Base-by-base conservation (phyloP, 306 rosid genomes). In the Abrus precatorius region DNA sequence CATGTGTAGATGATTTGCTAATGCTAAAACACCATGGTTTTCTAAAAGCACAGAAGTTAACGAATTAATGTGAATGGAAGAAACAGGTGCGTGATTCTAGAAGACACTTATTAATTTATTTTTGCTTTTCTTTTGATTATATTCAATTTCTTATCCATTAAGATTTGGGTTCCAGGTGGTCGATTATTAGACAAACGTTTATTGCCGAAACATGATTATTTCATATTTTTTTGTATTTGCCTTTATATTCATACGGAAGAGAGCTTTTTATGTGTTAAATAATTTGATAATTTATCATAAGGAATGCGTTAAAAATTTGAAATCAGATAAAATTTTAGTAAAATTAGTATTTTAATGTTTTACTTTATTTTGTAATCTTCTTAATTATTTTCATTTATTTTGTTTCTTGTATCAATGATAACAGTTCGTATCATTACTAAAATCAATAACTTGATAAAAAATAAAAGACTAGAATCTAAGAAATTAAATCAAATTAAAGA, bases 11-110 rank as follows among this genome's bases (percentile, higher is more conserved):
- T 49, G 14, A 7, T 20, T 20, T 20, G 20, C 20, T 28, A 49
- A 49, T 9, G 13, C 71, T 20, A 12, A 75, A 10, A 32, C 12
- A 43, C 7, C 53, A 11, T 8, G 29, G 13, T 74, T 59, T 59
- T 48, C 20, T 20, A 20, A 44, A 34, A 27, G 2, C 13, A 47
- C 62, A 50, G 54, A 27, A 20, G 66, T 38, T 38, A 72, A 72
- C 64, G 53, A 52, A 53, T 52, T 52, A 50, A 56, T 34, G 14
- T 72, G 77, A 72, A 72, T 9, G 50, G 27, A 72, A 53, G 50
- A 72, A 72, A 36, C 33, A 11, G 20, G 33, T 34, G 34, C 8
- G 20, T 9, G 12, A 53, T n/a, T 72, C 60, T 33, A 50, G 47
- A 32, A 50, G 33, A 1, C 6, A 30, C 13, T 12, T 3, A 32